These are phyloP conservation scores for Leccinum pachyderme DNA, from an alignment of 1,284 basidiomycete species.

Conservation along the genomic window DNA sequence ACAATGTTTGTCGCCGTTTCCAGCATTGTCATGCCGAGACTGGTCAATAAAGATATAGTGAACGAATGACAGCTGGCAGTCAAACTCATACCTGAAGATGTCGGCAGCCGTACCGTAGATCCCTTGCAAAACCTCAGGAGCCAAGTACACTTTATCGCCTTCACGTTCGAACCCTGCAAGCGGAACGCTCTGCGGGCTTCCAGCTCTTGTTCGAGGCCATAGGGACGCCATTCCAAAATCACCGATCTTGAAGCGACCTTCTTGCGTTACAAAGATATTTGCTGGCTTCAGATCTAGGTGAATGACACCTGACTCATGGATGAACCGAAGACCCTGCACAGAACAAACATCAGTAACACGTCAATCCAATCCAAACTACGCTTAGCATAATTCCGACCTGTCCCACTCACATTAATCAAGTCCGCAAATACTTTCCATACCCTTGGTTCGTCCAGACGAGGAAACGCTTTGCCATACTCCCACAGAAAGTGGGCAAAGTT, in stretches of 20 bases:
- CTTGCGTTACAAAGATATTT: slow-evolving; percentile 90
- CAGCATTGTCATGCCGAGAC: slow-evolving; percentile 92
- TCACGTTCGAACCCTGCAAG: slow-evolving; percentile 84
- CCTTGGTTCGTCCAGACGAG: slow-evolving; percentile 86
- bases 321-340: slow-evolving; percentile 79
- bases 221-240: slow-evolving; percentile 97
- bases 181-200: slow-evolving; percentile 34
- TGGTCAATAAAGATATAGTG: slow-evolving; percentile 32
- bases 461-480: slow-evolving; percentile 86
- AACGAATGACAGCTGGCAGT: neutral
- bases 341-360: slow-evolving; percentile 18
- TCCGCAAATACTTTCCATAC: slow-evolving; percentile 98
- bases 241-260: slow-evolving; percentile 94
- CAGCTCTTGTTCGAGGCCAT: slow-evolving; percentile 63
- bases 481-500: slow-evolving; percentile 91
- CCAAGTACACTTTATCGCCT: slow-evolving; percentile 97
- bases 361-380: slow-evolving; percentile 7
- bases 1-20: slow-evolving; percentile 96
- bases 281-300: slow-evolving; percentile 98
- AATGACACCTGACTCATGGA: slow-evolving; percentile 86
- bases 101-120: slow-evolving; percentile 92
- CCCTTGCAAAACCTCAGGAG: slow-evolving; percentile 95
- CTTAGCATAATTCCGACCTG: slow-evolving; percentile 10
- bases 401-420: slow-evolving; percentile 73
- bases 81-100: slow-evolving; percentile 81